Conservation (phyloP, 345 rosid genomes). For the Hirschfeldia incana region DNA sequence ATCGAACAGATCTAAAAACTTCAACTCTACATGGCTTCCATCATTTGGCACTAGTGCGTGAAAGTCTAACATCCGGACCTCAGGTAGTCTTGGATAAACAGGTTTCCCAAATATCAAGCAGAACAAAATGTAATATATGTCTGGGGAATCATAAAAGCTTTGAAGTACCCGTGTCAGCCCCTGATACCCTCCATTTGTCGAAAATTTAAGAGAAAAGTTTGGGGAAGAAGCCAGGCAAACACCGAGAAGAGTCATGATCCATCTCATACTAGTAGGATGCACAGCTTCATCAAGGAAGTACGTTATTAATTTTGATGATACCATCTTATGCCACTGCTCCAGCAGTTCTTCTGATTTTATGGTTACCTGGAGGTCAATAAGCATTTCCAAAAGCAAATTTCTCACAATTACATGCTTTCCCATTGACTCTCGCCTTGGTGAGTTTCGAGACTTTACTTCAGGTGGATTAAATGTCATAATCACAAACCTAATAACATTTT, state of each 20-base stretch:
- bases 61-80: conserved; percentile 98
- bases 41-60: conserved; percentile 95
- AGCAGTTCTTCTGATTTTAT: conserved; percentile 91
- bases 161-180: conserved; percentile 83
- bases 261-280: conserved; percentile 99
- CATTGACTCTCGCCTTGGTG: conserved; percentile 76
- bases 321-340: conserved; percentile 98
- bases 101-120: conserved; percentile 93
- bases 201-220: conserved; percentile 88
- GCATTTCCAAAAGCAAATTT: conserved; percentile 98
- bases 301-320: conserved; percentile 91
- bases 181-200: conserved; percentile 93
- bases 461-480: conserved; percentile 99
- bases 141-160: conserved; percentile 97
- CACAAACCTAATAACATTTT: conserved; percentile 92
- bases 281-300: conserved; percentile 99
- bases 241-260: conserved; percentile 99
- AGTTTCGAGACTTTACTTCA: conserved; percentile 66
- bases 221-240: conserved; percentile 90
- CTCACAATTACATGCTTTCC: conserved; percentile 99
- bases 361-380: conserved; percentile 97
- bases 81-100: conserved; percentile 96
- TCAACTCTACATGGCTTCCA: conserved; percentile 74
- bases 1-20: conserved; percentile 85
- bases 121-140: conserved; percentile 93